These are phyloP conservation scores for Fremontodendron californicum DNA, from an alignment of 345 rosid species.

Conservation along the genomic window DNA sequence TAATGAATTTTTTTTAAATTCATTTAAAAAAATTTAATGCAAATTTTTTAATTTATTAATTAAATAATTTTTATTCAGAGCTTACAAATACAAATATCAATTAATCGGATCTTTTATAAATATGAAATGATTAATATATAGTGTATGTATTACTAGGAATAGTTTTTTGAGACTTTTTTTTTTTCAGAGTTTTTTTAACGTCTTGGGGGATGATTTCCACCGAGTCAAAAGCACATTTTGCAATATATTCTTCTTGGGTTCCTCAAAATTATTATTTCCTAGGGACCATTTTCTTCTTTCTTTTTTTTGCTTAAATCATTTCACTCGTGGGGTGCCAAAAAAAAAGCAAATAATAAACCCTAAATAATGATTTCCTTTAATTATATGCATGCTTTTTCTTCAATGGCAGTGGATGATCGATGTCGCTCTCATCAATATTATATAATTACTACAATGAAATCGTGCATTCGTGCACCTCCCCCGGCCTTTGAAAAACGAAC, in stretches of 20 bases:
- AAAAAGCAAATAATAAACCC: background rate
- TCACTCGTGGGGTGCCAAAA: slow-evolving; percentile 4
- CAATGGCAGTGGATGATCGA: background rate
- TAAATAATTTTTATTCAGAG: too few relatives aligned
- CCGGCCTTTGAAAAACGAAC: background rate
- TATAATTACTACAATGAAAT: background rate
- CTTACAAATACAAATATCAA: too few relatives aligned
- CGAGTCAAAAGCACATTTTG: slow-evolving; percentile 26
- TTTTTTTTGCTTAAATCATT: background rate
- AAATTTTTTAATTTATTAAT: too few relatives aligned
- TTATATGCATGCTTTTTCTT: background rate
- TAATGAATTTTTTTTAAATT: too few relatives aligned
- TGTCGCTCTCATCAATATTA: background rate
- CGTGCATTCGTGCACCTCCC: background rate
- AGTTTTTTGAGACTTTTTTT: background rate
- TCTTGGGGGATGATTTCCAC: background rate
- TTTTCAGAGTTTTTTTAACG: background rate
- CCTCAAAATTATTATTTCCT: slow-evolving; percentile 9
- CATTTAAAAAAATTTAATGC: too few relatives aligned
- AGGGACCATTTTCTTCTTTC: slow-evolving; percentile 21
- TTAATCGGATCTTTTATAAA: too few relatives aligned
- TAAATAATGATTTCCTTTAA: background rate
- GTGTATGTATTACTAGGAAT: too few relatives aligned
- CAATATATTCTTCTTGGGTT: slow-evolving; percentile 27
- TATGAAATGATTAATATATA: too few relatives aligned